Evolutionary conservation across 148 eudicot genomes (phyloP), one percentile per base, ranked within the genome.

Genomic region (Camellia lanceoleosa): DNA sequence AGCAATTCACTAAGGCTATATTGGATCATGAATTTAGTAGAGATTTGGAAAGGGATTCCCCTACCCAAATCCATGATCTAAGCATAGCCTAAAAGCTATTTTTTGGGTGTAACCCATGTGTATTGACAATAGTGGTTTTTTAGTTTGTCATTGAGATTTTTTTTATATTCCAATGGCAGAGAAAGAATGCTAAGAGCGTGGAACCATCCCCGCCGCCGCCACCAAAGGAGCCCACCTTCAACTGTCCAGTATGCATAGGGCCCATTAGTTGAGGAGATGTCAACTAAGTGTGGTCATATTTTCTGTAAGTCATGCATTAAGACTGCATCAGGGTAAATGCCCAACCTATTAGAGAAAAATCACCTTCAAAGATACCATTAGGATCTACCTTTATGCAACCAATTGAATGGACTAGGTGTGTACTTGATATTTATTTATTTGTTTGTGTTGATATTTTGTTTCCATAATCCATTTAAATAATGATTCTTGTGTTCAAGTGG

Each of bases 211-310:
- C 60, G 8, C 85, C 84, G 1, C 89, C 86, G n/a, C 94, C 90
- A 16, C 91, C 92, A 2, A 84, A 79, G 80, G 97, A 93, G 78
- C 88, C 92, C 19, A 85, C 85, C 51, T 92, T 96, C 76, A 93
- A 59, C 81, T 96, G 99, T 86, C 99, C 99, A n/a, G 84, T 96
- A 78, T 96, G 99, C 84, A 85, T 92, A 23, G 87, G 92, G 94
- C n/a, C 86, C 89, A 49, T 77, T 93, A 72, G 94, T 88, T 52
- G 97, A 96, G 78, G 98, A 92, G 79, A 83, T 84, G 87, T 83
- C 99, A 23, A 96, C 99, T 1, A 95, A 92, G 84, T 96, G 99
- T 80, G 99, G 99, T 68, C 99, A 96, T 85, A 90, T 96, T 63
- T 96, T 96, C 82, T 96, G 98, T 82, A 92, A 91, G 89, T 84